Percentiles rank a stretch among this genome's conserved stretches.
Evolutionary conservation across 1,284 basidiomycete species (phyloP).

Genomic region (Boletus semigastroideus): DNA sequence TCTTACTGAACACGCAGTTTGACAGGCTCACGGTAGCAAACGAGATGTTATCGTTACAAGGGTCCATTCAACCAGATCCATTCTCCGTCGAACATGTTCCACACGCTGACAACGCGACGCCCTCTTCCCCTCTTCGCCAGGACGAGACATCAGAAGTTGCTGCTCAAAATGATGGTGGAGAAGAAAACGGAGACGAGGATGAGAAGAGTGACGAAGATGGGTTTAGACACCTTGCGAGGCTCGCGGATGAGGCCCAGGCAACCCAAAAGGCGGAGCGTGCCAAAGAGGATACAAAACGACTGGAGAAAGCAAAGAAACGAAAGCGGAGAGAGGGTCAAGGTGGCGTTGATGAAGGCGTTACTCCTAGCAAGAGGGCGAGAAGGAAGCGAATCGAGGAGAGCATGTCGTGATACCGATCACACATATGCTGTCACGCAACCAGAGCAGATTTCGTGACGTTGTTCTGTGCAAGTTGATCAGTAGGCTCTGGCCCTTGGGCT

Average conservation of each 20-base stretch:
- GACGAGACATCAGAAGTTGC: constrained; percentile 24
- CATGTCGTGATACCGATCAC: constrained; percentile 8
- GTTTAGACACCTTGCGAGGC: constrained; percentile 39
- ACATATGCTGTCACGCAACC: neutral
- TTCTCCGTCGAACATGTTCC: constrained; percentile 68
- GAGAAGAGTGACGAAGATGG: constrained; percentile 35
- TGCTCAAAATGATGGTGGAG: constrained; percentile 29
- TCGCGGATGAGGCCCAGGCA: constrained; percentile 32
- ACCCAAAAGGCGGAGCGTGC: constrained; percentile 33
- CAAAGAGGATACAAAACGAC: constrained; percentile 33
- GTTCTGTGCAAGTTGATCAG: neutral
- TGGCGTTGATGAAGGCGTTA: constrained; percentile 1
- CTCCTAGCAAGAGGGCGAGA: constrained; percentile 14
- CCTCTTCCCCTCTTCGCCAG: constrained; percentile 3
- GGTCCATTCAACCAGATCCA: constrained; percentile 86
- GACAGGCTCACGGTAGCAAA: constrained; percentile 88
- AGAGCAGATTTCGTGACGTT: neutral
- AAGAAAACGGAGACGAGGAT: constrained; percentile 20
- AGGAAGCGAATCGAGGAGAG: constrained; percentile 17
- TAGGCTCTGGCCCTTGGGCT: neutral
- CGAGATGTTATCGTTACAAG: constrained; percentile 91
- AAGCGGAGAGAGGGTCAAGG: constrained; percentile 25
- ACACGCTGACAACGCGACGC: constrained; percentile 13
- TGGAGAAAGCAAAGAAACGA: constrained; percentile 36
- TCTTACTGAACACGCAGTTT: constrained; percentile 5